These are phyloP conservation scores for Sclerotinia nivalis DNA, from an alignment of 2,329 filamentous ascomycete genomes.

Conservation along the genomic window DNA sequence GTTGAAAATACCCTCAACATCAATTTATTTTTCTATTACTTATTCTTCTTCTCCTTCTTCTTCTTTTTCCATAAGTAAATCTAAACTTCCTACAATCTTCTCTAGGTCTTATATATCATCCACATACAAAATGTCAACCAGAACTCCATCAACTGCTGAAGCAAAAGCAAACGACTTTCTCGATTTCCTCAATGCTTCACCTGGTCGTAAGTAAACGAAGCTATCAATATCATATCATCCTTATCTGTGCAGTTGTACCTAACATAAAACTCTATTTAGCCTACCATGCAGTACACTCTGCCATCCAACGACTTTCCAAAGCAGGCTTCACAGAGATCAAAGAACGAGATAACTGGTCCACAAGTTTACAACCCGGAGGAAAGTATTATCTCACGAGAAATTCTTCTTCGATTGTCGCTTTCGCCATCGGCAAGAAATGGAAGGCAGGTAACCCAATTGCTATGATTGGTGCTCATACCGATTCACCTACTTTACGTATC, in stretches of 20 bases:
- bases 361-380: slow-evolving; percentile 76
- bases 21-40: background rate
- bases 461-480: slow-evolving; percentile 95
- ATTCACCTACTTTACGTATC: slow-evolving; percentile 86
- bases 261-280: slow-evolving; percentile 16
- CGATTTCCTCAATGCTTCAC: slow-evolving; percentile 91
- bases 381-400: slow-evolving; percentile 98
- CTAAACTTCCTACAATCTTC: background rate
- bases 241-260: slow-evolving; percentile 54
- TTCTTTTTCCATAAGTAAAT: background rate
- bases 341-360: slow-evolving; percentile 88
- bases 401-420: slow-evolving; percentile 86
- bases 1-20: slow-evolving; percentile 18
- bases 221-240: slow-evolving; percentile 28
- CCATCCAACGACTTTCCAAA: slow-evolving; percentile 72
- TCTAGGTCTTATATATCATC: slow-evolving; percentile 10
- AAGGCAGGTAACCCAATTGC: slow-evolving; percentile 84
- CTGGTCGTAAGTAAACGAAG: slow-evolving; percentile 69
- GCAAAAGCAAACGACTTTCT: slow-evolving; percentile 67
- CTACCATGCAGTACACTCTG: slow-evolving; percentile 87
- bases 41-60: background rate
- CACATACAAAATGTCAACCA: slow-evolving; percentile 34
- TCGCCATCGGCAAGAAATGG: slow-evolving; percentile 89
- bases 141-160: slow-evolving; percentile 33
- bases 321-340: slow-evolving; percentile 87